Evolutionary conservation across 2,329 filamentous ascomycete species (phyloP), one percentile per base, ranked within the genome.

Genomic region (Fusarium temperatum): DNA sequence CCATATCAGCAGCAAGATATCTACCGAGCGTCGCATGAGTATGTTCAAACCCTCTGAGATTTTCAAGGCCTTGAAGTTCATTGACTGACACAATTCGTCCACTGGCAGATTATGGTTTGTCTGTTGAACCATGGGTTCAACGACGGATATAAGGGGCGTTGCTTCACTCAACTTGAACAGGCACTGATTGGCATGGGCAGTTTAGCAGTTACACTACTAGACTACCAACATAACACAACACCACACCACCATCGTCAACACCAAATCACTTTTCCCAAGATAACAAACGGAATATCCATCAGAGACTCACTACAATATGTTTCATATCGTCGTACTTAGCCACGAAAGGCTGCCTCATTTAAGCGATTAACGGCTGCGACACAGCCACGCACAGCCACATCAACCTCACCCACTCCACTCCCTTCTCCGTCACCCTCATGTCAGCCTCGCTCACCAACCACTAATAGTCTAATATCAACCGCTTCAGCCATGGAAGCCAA

Each of bases 351-450:
- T 64, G 55, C 66, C 59, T 70, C 55, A 4, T 26, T 24, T 17
- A 5, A 45, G 17, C 42, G 42, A 26, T 13, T 5, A 22, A 14
- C 24, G 65, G 39, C 64, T 47, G 32, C n/a, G 14, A 36, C 36
- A 62, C 71, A 76, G 65, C 65, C 65, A 68, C 54, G 47, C 65
- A 68, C 70, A 71, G 73, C 74, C 73, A 76, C 72, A 71, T 32
- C 45, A 61, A 38, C 63, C 61, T 67, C 68, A 73, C 76, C 77
- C 77, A 78, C 77, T 54, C 77, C 77, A 78, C 77, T 58, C 56
- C 22, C 32, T 39, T 51, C 60, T 57, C 60, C 42, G 66, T 65
- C 70, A 54, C 56, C 35, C 60, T 68, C 71, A 72, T 44, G 18
- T 35, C 51, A 57, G 70, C 70, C 66, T 72, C 57, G 57, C n/a